Evolutionary conservation across 805 yeast species (phyloP).

Genomic region (Ogataea neopini): DNA sequence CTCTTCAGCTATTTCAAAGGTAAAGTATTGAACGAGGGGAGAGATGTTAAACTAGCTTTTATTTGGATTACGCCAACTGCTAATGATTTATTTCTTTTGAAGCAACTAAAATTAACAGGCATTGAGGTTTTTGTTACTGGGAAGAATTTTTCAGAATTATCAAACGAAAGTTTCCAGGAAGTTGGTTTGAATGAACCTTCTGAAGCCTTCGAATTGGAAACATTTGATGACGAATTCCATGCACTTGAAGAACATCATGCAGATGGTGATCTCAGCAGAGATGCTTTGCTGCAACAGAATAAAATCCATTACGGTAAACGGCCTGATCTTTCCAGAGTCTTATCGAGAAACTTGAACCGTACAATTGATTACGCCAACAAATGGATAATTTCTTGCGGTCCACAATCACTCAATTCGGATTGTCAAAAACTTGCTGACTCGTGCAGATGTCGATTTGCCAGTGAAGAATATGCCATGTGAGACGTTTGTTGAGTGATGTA

Average conservation of each 20-base stretch:
- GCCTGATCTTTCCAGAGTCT: conserved; percentile 42
- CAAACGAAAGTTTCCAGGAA: conserved; percentile 10
- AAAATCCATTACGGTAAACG: conserved; percentile 37
- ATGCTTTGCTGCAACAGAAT: conserved; percentile 9
- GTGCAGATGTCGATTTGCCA: conserved; percentile 39
- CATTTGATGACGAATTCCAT: conserved; percentile 25
- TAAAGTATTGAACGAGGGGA: conserved; percentile 24
- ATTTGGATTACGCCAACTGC: conserved; percentile 56
- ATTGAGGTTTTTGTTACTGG: conserved; percentile 43
- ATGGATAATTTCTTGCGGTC: conserved; percentile 65
- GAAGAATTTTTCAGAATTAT: not conserved
- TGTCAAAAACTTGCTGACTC: conserved; percentile 40
- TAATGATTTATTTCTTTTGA: conserved; percentile 48
- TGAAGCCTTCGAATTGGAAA: conserved; percentile 31
- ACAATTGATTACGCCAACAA: conserved; percentile 39
- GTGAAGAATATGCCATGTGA: conserved; percentile 46
- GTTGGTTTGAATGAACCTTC: conserved; percentile 7
- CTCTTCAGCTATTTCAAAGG: conserved; percentile 43
- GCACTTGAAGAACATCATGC: conserved; percentile 13
- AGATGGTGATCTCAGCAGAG: not conserved
- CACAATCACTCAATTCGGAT: conserved; percentile 43
- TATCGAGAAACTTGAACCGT: conserved; percentile 32
- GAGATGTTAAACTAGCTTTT: conserved; percentile 39
- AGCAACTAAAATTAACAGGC: conserved; percentile 38
- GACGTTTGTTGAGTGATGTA: not conserved